phyloP scores from a whole-genome alignment of 2,329 filamentous ascomycete species.

The Trichoderma aggressivum region DNA sequence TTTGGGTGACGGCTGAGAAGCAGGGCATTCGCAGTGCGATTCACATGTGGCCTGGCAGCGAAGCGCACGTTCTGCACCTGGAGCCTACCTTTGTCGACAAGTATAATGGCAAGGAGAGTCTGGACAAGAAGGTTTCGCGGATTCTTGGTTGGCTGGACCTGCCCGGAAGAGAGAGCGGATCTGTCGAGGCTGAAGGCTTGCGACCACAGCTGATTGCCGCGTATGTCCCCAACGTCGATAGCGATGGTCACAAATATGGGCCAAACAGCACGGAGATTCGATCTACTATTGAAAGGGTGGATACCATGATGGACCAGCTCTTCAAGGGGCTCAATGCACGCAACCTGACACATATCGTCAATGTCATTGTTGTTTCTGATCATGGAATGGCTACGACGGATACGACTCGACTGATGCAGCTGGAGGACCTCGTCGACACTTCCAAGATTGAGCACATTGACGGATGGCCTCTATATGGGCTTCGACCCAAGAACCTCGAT shows the following conservation, averaged over 20 bases:
- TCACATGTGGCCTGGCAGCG: constrained; percentile 98
- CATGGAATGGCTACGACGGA: constrained; percentile 98
- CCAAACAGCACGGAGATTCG: constrained; percentile 93
- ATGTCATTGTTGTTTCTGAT: constrained; percentile 93
- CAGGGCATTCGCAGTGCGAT: constrained; percentile 76
- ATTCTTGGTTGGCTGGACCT: constrained; percentile 82
- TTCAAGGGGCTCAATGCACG: constrained; percentile 73
- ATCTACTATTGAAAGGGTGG: constrained; percentile 72
- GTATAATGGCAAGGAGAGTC: constrained; percentile 73
- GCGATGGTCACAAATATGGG: constrained; percentile 80
- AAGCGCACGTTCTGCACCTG: constrained; percentile 73
- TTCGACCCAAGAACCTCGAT: constrained; percentile 69
- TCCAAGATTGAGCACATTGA: constrained; percentile 77
- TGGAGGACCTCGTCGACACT: constrained; percentile 84
- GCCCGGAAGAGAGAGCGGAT: constrained; percentile 64
- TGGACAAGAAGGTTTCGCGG: constrained; percentile 72
- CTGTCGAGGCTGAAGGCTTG: constrained; percentile 48
- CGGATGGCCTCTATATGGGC: constrained; percentile 89
- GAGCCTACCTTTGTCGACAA: constrained; percentile 80
- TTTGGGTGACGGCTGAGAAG: constrained; percentile 90
- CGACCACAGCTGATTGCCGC: constrained; percentile 89
- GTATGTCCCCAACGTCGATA: constrained; percentile 91
- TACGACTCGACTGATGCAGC: constrained; percentile 72
- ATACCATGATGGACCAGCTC: constrained; percentile 74
- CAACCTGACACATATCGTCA: constrained; percentile 86